Evolutionary conservation across 805 yeast genomes (phyloP).

Genomic region (Nakazawaea ambrosiae): DNA sequence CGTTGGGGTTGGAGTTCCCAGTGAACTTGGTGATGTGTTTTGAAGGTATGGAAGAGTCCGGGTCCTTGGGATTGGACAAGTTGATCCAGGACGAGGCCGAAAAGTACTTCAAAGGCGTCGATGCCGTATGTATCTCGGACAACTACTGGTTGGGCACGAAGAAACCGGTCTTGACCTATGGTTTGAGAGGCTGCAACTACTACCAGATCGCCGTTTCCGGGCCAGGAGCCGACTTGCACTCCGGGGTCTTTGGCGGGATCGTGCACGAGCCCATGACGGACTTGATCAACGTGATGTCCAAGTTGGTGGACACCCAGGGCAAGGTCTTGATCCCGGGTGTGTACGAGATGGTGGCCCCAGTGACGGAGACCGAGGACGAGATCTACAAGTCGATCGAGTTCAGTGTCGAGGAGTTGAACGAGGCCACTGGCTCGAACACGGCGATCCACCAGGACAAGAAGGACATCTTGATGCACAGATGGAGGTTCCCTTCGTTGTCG

Average conservation of each 20-base stretch:
- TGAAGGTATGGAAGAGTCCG: slow-evolving; percentile 99
- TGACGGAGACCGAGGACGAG: slow-evolving; percentile 71
- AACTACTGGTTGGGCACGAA: slow-evolving; percentile 98
- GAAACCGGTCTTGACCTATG: slow-evolving; percentile 95
- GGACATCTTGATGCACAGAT: slow-evolving; percentile 91
- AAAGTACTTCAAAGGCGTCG: slow-evolving; percentile 77
- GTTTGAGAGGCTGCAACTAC: slow-evolving; percentile 94
- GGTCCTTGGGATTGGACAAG: slow-evolving; percentile 84
- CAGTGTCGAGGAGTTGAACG: slow-evolving; percentile 74
- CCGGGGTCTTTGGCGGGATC: slow-evolving; percentile 96
- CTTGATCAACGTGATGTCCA: slow-evolving; percentile 66
- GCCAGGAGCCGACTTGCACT: slow-evolving; percentile 95
- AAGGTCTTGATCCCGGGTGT: slow-evolving; percentile 84
- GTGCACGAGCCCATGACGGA: slow-evolving; percentile 98
- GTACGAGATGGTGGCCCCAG: slow-evolving; percentile 90
- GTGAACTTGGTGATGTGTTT: slow-evolving; percentile 89
- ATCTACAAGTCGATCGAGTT: slow-evolving; percentile 85
- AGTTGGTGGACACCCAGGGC: slow-evolving; percentile 77
- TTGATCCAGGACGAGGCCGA: slow-evolving; percentile 76
- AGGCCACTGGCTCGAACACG: slow-evolving; percentile 84
- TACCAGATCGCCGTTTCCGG: slow-evolving; percentile 79
- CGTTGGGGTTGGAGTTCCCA: slow-evolving; percentile 80
- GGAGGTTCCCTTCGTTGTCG: slow-evolving; percentile 97
- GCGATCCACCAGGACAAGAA: slow-evolving; percentile 71
- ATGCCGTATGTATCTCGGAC: slow-evolving; percentile 93